phyloP scores from a whole-genome alignment of 2,329 filamentous ascomycete genomes.

The Colletotrichum simmondsii region DNA sequence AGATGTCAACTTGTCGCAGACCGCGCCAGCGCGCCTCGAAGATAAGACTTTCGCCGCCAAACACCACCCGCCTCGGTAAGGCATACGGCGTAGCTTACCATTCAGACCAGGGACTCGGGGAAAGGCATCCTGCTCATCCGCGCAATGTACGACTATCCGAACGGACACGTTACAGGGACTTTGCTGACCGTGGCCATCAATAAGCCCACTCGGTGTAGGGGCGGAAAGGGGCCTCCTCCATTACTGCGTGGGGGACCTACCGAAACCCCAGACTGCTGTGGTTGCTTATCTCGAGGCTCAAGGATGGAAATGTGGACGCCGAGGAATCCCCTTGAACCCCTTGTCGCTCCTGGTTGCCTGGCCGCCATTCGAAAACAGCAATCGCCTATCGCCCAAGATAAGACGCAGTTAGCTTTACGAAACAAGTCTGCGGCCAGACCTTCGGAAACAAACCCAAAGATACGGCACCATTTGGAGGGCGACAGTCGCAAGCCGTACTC shows the following conservation, averaged over 20 bases:
- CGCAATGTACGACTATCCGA: neutral
- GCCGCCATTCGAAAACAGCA: neutral
- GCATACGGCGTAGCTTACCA: neutral
- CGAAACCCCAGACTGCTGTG: neutral
- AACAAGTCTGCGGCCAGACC: slow-evolving; percentile 5
- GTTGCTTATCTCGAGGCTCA: slow-evolving; percentile 18
- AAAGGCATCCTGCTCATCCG: neutral
- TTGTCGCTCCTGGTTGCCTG: neutral
- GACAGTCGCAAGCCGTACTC: slow-evolving; percentile 3
- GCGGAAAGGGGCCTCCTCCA: neutral
- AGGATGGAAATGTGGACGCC: neutral
- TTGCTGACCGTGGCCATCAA: neutral
- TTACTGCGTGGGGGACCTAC: neutral
- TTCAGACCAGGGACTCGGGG: neutral
- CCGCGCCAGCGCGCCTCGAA: neutral
- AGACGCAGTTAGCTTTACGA: neutral
- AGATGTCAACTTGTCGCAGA: neutral
- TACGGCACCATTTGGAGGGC: neutral
- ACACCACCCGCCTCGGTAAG: neutral
- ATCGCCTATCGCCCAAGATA: slow-evolving; percentile 3
- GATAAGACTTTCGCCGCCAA: neutral
- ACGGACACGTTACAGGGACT: neutral
- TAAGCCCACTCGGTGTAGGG: neutral
- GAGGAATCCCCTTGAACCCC: neutral
- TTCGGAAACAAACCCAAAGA: neutral